These are phyloP conservation scores for Pseudocercospora crystallina DNA, from an alignment of 2,329 filamentous ascomycete genomes.

Conservation along the genomic window DNA sequence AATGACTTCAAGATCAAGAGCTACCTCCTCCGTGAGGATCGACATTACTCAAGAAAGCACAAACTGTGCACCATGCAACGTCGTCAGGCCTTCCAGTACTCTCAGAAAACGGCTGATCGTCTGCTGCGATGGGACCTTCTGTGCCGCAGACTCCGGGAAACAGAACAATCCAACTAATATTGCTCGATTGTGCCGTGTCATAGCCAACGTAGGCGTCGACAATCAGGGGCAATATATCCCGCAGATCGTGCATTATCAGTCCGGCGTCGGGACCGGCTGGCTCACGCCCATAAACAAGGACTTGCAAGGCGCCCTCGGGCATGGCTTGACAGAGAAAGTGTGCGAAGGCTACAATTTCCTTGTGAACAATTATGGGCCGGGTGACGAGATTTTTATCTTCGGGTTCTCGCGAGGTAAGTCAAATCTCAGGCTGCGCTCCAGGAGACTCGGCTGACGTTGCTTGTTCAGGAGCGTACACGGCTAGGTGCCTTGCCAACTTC, in stretches of 20 bases:
- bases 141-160: slow-evolving; percentile 21
- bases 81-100: slow-evolving; percentile 7
- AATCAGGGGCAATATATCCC: slow-evolving; percentile 25
- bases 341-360: slow-evolving; percentile 31
- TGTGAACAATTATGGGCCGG: slow-evolving; percentile 29
- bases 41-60: too few relatives aligned
- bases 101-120: slow-evolving; percentile 25
- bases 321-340: slow-evolving; percentile 22
- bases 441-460: background rate
- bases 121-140: slow-evolving; percentile 29
- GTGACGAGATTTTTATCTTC: slow-evolving; percentile 34
- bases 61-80: too few relatives aligned
- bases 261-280: slow-evolving; percentile 27
- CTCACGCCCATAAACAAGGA: background rate
- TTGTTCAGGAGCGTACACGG: slow-evolving; percentile 30
- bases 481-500: slow-evolving; percentile 32
- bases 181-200: slow-evolving; percentile 28
- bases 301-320: slow-evolving; percentile 17
- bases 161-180: slow-evolving; percentile 29
- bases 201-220: slow-evolving; percentile 22
- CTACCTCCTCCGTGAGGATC: too few relatives aligned
- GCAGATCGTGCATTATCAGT: slow-evolving; percentile 33
- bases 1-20: too few relatives aligned
- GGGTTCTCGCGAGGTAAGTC: slow-evolving; percentile 25
- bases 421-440: too few relatives aligned